Percentiles rank a stretch among this genome's conserved stretches.
phyloP scores from a whole-genome alignment of 2,329 filamentous ascomycete species.

The Pseudogymnoascus sp. region DNA sequence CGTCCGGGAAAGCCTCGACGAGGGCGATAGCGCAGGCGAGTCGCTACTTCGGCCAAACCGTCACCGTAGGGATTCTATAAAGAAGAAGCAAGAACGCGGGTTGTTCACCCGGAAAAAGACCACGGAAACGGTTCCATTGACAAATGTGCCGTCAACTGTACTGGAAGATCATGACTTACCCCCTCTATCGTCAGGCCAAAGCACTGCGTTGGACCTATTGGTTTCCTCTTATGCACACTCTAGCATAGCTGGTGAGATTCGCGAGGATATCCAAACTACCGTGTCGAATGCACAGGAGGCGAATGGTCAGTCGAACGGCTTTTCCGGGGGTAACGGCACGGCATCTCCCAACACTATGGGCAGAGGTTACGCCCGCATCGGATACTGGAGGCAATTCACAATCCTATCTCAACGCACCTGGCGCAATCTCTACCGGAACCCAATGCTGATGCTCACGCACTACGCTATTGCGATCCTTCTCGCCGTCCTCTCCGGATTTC shows the following conservation, averaged over 20 bases:
- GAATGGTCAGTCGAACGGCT: slow-evolving; percentile 55
- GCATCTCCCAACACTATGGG: slow-evolving; percentile 49
- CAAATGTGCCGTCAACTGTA: slow-evolving; percentile 47
- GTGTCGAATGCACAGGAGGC: slow-evolving; percentile 56
- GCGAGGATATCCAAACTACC: slow-evolving; percentile 70
- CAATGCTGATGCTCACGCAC: slow-evolving; percentile 96
- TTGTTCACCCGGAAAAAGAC: slow-evolving; percentile 78
- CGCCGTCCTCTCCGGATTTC: slow-evolving; percentile 85
- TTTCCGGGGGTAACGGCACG: slow-evolving; percentile 43
- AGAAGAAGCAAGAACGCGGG: slow-evolving; percentile 78
- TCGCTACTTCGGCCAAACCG: slow-evolving; percentile 57
- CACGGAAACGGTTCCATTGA: slow-evolving; percentile 49
- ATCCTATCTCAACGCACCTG: slow-evolving; percentile 89
- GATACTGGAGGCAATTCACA: slow-evolving; percentile 72
- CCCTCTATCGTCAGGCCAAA: slow-evolving; percentile 48
- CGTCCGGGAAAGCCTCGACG: slow-evolving; percentile 64
- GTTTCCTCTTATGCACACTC: slow-evolving; percentile 70
- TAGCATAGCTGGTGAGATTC: slow-evolving; percentile 64
- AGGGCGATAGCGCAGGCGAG: slow-evolving; percentile 53
- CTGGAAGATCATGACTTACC: slow-evolving; percentile 64
- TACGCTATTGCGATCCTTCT: slow-evolving; percentile 95
- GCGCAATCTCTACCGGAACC: slow-evolving; percentile 95
- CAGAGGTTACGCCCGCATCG: slow-evolving; percentile 74
- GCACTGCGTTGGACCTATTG: slow-evolving; percentile 75
- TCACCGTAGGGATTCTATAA: slow-evolving; percentile 73